Evolutionary conservation across 306 rosid species (phyloP).

Genomic region (Chamaecrista fasciculata): DNA sequence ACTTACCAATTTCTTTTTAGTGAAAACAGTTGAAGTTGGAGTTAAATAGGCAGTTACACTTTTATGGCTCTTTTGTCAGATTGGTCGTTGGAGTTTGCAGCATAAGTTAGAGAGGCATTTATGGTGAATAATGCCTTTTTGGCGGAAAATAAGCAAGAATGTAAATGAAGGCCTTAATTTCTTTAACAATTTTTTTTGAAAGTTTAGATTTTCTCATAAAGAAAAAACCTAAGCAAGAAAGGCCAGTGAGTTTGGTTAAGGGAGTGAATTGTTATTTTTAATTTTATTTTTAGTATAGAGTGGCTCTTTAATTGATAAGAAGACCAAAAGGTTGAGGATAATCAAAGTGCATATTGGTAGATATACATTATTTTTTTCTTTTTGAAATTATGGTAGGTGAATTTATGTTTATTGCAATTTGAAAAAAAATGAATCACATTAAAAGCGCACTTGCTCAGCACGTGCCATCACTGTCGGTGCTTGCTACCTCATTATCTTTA

Average conservation of each 20-base stretch:
- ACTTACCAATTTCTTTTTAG: too few relatives aligned
- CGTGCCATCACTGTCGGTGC: constrained; percentile 65
- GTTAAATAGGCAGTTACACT: constrained; percentile 42
- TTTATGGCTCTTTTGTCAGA: constrained; percentile 35
- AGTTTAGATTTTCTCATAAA: background rate
- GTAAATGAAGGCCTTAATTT: background rate
- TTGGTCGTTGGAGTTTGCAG: constrained; percentile 26
- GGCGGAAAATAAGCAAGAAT: too few relatives aligned
- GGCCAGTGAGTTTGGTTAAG: background rate
- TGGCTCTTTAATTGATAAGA: background rate
- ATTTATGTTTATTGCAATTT: background rate
- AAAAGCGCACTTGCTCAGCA: constrained; percentile 31
- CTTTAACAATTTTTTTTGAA: too few relatives aligned
- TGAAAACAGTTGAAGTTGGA: constrained; percentile 30
- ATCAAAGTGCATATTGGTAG: background rate
- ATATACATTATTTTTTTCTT: too few relatives aligned
- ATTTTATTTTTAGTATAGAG: background rate
- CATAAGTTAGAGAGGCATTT: constrained; percentile 4
- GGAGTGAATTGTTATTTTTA: background rate
- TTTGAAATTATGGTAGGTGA: background rate
- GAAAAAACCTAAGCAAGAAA: background rate
- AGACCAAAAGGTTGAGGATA: background rate
- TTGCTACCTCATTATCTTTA: background rate
- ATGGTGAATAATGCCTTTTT: background rate
- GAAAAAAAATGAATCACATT: constrained; percentile 29